A percentile compares a stretch with the other conserved stretches of the same genome.
These are phyloP conservation scores for Rhizophagus clarus DNA, from an alignment of 192 early-diverging fungal species.

Conservation along the genomic window DNA sequence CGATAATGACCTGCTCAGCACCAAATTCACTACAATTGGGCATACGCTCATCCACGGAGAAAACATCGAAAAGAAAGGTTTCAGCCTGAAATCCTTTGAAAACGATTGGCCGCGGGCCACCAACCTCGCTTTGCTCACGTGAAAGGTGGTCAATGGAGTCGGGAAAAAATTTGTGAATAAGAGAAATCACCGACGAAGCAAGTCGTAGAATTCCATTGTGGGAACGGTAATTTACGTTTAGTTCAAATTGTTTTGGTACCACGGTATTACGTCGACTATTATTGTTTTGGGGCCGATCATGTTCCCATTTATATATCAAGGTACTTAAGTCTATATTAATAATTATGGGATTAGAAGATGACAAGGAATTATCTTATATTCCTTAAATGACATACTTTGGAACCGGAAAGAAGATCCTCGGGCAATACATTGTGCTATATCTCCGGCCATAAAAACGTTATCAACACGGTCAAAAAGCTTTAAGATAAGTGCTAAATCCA, in stretches of 20 bases:
- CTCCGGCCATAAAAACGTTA: slow-evolving; percentile 16
- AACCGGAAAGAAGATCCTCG: slow-evolving; percentile 30
- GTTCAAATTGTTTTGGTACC: slow-evolving; percentile 10
- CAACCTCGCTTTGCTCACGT: neutral
- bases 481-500: slow-evolving; percentile 21
- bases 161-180: slow-evolving; percentile 12
- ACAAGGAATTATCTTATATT: neutral
- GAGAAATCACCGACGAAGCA: slow-evolving; percentile 16
- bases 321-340: slow-evolving; percentile 2
- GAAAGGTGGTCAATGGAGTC: slow-evolving; percentile 12
- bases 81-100: neutral
- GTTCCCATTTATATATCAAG: slow-evolving; percentile 29
- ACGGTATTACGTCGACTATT: neutral
- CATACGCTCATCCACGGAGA: neutral
- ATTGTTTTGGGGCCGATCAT: neutral
- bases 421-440: slow-evolving; percentile 29
- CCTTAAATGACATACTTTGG: slow-evolving; percentile 18
- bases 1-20: slow-evolving; percentile 14
- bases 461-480: slow-evolving; percentile 19
- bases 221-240: slow-evolving; percentile 22
- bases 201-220: slow-evolving; percentile 24
- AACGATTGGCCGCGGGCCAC: slow-evolving; percentile 14
- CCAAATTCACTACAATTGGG: slow-evolving; percentile 12
- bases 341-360: neutral
- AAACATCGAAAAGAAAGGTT: neutral